Evolutionary conservation across 1,139 yeast species (phyloP).

Genomic region (Sugiyamaella xylanicola): DNA sequence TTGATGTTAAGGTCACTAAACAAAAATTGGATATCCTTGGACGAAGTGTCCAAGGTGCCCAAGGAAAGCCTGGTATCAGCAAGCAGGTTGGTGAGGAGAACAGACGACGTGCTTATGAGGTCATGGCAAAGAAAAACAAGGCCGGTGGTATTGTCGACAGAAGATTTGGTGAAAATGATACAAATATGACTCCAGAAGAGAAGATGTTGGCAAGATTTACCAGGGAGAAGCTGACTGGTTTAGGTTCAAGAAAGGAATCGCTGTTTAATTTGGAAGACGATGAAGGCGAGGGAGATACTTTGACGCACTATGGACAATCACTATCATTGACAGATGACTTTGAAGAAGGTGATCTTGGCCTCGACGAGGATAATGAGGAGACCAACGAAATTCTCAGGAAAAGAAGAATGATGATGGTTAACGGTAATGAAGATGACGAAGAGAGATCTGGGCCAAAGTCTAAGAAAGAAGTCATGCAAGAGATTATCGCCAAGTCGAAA

Average conservation of each 20-base stretch:
- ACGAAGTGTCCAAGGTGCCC: conserved; percentile 61
- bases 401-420: conserved; percentile 35
- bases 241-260: conserved; percentile 43
- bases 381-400: conserved; percentile 27
- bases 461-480: conserved; percentile 95
- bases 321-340: conserved; percentile 57
- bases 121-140: conserved; percentile 61
- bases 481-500: conserved; percentile 92
- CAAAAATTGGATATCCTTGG: conserved; percentile 66
- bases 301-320: conserved; percentile 78
- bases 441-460: conserved; percentile 60
- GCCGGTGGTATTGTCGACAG: conserved; percentile 81
- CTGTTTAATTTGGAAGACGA: conserved; percentile 79
- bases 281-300: conserved; percentile 51
- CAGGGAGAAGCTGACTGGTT: conserved; percentile 65
- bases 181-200: conserved; percentile 75
- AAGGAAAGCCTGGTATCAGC: conserved; percentile 70
- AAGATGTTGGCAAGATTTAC: conserved; percentile 95
- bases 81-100: conserved; percentile 75
- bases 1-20: conserved; percentile 70
- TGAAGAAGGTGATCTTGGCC: conserved; percentile 49
- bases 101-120: conserved; percentile 67
- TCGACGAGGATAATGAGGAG: conserved; percentile 47
- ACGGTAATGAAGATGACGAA: conserved; percentile 43
- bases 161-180: conserved; percentile 88